Evolutionary conservation across 2,329 filamentous ascomycete species (phyloP).

Genomic region (Colletotrichum higginsianum): DNA sequence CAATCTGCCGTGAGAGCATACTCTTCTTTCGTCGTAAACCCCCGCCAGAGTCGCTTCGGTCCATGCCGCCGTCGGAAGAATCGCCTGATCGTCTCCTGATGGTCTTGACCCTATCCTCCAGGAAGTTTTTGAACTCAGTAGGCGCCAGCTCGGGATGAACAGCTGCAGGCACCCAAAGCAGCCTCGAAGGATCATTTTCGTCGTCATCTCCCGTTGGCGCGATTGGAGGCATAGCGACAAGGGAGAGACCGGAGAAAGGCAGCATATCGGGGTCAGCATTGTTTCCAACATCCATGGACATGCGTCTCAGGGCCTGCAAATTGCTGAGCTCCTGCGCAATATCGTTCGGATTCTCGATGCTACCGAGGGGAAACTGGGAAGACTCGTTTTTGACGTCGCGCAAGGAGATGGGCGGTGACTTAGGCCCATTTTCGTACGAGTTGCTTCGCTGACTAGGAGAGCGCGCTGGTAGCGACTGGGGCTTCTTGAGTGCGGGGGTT

Average conservation of each 20-base stretch:
- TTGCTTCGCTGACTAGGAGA: slow-evolving; percentile 58
- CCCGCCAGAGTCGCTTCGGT: slow-evolving; percentile 70
- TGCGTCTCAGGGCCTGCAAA: slow-evolving; percentile 87
- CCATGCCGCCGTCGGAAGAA: slow-evolving; percentile 68
- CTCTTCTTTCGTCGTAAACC: slow-evolving; percentile 87
- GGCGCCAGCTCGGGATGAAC: slow-evolving; percentile 96
- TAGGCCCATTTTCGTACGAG: slow-evolving; percentile 58
- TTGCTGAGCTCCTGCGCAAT: slow-evolving; percentile 95
- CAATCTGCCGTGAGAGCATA: slow-evolving; percentile 93
- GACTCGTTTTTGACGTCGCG: slow-evolving; percentile 73
- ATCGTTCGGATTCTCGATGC: slow-evolving; percentile 90
- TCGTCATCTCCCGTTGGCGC: slow-evolving; percentile 82
- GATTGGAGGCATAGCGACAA: slow-evolving; percentile 79
- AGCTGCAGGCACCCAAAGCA: slow-evolving; percentile 96
- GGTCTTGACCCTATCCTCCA: slow-evolving; percentile 92
- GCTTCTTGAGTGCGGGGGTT: slow-evolving; percentile 56
- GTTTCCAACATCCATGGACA: slow-evolving; percentile 94
- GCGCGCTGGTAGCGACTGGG: slow-evolving; percentile 58
- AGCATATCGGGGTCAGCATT: slow-evolving; percentile 81
- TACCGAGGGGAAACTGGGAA: slow-evolving; percentile 86
- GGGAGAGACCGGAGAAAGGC: slow-evolving; percentile 75
- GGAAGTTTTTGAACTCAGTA: slow-evolving; percentile 95
- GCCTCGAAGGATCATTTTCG: slow-evolving; percentile 87
- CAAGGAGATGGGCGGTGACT: slow-evolving; percentile 68
- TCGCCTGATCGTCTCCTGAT: slow-evolving; percentile 89